Percentiles rank a stretch among this genome's conserved stretches.
phyloP scores from a whole-genome alignment of 2,329 filamentous ascomycete species.

The Fusarium xylarioides region DNA sequence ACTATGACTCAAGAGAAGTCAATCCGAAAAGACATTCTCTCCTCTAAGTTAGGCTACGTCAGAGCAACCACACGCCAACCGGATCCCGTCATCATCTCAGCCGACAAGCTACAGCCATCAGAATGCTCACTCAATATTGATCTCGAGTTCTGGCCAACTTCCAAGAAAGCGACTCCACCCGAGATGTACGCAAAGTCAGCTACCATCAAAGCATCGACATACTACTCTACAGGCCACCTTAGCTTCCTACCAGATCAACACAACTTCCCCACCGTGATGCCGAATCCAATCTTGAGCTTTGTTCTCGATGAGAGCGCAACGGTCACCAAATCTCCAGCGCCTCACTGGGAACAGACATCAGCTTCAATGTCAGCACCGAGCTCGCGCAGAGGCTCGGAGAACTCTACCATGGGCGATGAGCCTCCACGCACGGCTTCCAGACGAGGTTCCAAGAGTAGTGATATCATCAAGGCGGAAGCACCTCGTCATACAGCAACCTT shows the following conservation, averaged over 20 bases:
- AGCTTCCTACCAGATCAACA: constrained; percentile 29
- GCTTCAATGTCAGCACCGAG: background rate
- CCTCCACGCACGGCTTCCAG: background rate
- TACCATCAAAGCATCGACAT: constrained; percentile 17
- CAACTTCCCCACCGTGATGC: constrained; percentile 1
- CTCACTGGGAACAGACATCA: background rate
- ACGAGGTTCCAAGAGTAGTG: background rate
- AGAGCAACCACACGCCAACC: constrained; percentile 18
- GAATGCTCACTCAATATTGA: constrained; percentile 2
- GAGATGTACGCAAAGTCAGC: constrained; percentile 24
- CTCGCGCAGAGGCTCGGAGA: constrained; percentile 15
- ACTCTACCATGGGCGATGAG: background rate
- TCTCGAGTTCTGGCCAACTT: constrained; percentile 31
- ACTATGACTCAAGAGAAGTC: constrained; percentile 22
- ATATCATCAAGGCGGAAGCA: background rate
- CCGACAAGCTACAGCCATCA: constrained; percentile 21
- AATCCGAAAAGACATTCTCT: constrained; percentile 26
- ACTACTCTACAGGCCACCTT: constrained; percentile 27
- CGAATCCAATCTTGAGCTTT: constrained; percentile 20
- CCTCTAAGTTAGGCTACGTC: constrained; percentile 20
- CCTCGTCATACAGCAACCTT: constrained; percentile 10
- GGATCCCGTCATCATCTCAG: constrained; percentile 19
- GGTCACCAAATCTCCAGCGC: background rate
- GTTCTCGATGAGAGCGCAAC: constrained; percentile 14
- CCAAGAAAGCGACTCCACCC: constrained; percentile 8